Conservation (phyloP, 106 monocot species). For the Alisma plantagoaquatica region DNA sequence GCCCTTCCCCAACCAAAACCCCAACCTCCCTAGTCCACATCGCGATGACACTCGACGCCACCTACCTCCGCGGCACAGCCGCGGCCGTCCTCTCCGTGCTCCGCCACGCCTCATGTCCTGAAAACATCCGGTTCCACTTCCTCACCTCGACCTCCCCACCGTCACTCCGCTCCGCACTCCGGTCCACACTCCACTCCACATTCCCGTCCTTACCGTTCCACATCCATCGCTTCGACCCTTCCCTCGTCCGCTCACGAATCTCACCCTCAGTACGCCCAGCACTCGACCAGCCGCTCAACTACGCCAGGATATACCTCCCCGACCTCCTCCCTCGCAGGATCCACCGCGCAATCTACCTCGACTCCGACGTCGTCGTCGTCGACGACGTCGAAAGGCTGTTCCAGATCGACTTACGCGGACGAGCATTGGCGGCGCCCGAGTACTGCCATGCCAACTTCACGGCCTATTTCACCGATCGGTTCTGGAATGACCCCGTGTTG, state of each 20-base stretch:
- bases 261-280: conserved; percentile 71
- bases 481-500: conserved; percentile 38
- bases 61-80: conserved; percentile 23
- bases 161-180: too few species aligned
- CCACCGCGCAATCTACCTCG: conserved; percentile 16
- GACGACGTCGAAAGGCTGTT: conserved; percentile 22
- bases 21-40: conserved; percentile 13
- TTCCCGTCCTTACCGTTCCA: conserved; percentile 18
- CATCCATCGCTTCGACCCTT: conserved; percentile 37
- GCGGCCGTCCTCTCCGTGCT: conserved; percentile 23
- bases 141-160: conserved; percentile 16
- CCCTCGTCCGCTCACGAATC: conserved; percentile 18
- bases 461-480: conserved; percentile 43
- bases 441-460: conserved; percentile 99
- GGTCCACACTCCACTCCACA: conserved; percentile 7
- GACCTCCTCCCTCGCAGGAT: conserved; percentile 17
- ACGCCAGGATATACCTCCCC: conserved; percentile 82
- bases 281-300: conserved; percentile 81
- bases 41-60: conserved; percentile 23
- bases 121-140: conserved; percentile 26
- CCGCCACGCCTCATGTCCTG: conserved; percentile 23
- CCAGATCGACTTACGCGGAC: conserved; percentile 4
- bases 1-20: conserved; percentile 14
- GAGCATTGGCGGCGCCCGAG: conserved; percentile 48
- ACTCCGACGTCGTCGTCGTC: conserved; percentile 27